Conservation (phyloP, 208 protist genomes). For the Trypanosoma cruzi region DNA sequence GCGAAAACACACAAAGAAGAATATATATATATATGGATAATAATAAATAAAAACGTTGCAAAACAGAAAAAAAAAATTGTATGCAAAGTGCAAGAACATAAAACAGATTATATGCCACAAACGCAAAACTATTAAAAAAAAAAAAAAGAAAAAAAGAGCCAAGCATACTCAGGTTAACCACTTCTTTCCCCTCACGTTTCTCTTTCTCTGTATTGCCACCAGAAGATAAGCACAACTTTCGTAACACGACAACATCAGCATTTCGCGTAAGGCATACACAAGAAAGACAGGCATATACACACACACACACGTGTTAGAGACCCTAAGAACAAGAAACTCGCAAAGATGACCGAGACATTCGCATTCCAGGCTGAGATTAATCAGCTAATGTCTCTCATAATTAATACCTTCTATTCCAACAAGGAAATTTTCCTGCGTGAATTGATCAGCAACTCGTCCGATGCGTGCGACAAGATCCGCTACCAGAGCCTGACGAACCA, state of each 20-base stretch:
- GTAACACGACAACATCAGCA: slow-evolving; percentile 1
- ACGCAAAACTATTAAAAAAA: neutral
- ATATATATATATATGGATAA: neutral
- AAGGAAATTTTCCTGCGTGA: slow-evolving; percentile 99
- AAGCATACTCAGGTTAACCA: too few species aligned
- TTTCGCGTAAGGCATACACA: neutral
- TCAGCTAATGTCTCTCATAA: slow-evolving; percentile 98
- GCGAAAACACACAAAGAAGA: neutral
- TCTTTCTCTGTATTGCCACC: slow-evolving; percentile 7
- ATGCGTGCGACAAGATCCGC: slow-evolving; percentile 99
- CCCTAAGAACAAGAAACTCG: slow-evolving; percentile 18
- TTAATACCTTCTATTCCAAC: slow-evolving; percentile 99
- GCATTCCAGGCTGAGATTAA: slow-evolving; percentile 96
- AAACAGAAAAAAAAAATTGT: neutral
- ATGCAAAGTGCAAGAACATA: neutral
- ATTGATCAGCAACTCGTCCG: slow-evolving; percentile 98
- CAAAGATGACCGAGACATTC: slow-evolving; percentile 52
- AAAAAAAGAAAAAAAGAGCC: too few species aligned
- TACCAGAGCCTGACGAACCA: slow-evolving; percentile 96
- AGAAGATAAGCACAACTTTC: neutral
- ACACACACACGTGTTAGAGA: neutral
- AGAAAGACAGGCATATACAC: neutral
- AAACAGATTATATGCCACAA: neutral
- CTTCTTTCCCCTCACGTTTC: slow-evolving; percentile 3
- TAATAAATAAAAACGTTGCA: too few species aligned